Base-by-base conservation (phyloP, 345 rosid genomes). In the Euphorbia peplus region DNA sequence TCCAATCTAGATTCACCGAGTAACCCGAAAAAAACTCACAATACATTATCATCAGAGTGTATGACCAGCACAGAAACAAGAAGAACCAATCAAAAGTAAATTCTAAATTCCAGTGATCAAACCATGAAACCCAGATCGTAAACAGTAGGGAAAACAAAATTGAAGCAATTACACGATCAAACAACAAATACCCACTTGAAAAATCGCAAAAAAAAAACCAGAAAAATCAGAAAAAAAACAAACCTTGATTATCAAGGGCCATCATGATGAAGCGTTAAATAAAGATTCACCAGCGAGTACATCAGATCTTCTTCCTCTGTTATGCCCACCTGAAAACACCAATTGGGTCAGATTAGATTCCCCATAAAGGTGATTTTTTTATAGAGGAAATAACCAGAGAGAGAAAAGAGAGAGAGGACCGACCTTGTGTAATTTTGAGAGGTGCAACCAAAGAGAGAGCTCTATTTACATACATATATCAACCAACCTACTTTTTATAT, bases 241-340 rank as follows among this genome's bases (percentile, higher is more conserved):
- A 5, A 86, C 90, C 90, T 84, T 84, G 83, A 73, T 80, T 72
- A 68, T 84, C 88, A 76, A 83, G 82, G 80, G 88, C 82, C 90
- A 84, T 82, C 83, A 74, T 77, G 87, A 78, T 80, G 81, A 62
- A 60, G 68, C 46, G 58, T 61, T 58, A 79, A 77, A 79, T 79
- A 72, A 76, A 75, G 85, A 84, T 78, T 81, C 65, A 70, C 84
- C 73, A 64, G 84, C 79, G 73, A 65, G 87, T 81, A 84, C 88
- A 83, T 88, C 82, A 88, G 88, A 88, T 88, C 86, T 77, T 88
- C 86, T 77, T 78, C 76, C 76, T 74, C 84, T 70, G 47, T 35
- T 60, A 10, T 71, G 32, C 83, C 71, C 80, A 75, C 84, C 91
- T 86, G 74, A 9, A 65, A 66, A 52, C 63, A 35, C 22, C 58